A percentile compares a stretch with the other conserved stretches of the same genome.
Evolutionary conservation across 805 yeast species (phyloP).

Genomic region (Scheffersomyces stipitis): DNA sequence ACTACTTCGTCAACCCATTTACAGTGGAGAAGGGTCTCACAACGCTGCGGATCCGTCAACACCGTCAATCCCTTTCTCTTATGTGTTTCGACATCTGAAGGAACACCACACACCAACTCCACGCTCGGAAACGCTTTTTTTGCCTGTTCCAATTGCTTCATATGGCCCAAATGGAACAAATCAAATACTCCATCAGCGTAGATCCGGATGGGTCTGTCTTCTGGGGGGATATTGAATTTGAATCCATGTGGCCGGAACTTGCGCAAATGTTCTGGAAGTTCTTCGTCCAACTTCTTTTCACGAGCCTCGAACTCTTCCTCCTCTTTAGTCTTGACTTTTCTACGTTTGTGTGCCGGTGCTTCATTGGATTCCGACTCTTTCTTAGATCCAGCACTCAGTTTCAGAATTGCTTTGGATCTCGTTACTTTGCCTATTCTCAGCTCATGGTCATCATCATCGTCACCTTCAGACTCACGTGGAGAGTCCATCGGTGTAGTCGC

Average conservation of each 20-base stretch:
- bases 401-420: not conserved
- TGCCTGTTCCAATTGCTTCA: slow-evolving; percentile 97
- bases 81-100: slow-evolving; percentile 88
- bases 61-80: slow-evolving; percentile 92
- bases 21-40: slow-evolving; percentile 90
- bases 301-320: slow-evolving; percentile 37
- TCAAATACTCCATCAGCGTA: slow-evolving; percentile 99
- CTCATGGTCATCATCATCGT: slow-evolving; percentile 11
- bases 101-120: slow-evolving; percentile 84
- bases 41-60: slow-evolving; percentile 80
- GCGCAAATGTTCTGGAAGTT: slow-evolving; percentile 66
- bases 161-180: slow-evolving; percentile 93
- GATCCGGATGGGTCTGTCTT: slow-evolving; percentile 82
- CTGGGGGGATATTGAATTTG: slow-evolving; percentile 78
- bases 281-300: slow-evolving; percentile 63
- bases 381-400: slow-evolving; percentile 2
- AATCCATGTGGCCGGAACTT: slow-evolving; percentile 81
- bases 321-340: slow-evolving; percentile 24
- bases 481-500: slow-evolving; percentile 15
- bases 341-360: slow-evolving; percentile 13
- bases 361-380: not conserved
- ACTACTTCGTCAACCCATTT: slow-evolving; percentile 97
- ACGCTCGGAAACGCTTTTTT: slow-evolving; percentile 88
- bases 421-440: slow-evolving; percentile 2
- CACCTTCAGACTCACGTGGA: slow-evolving; percentile 16